A percentile compares a stretch with the other conserved stretches of the same genome.
Conservation (phyloP, 2,329 filamentous ascomycete species). For the Cercospora nicotianae region DNA sequence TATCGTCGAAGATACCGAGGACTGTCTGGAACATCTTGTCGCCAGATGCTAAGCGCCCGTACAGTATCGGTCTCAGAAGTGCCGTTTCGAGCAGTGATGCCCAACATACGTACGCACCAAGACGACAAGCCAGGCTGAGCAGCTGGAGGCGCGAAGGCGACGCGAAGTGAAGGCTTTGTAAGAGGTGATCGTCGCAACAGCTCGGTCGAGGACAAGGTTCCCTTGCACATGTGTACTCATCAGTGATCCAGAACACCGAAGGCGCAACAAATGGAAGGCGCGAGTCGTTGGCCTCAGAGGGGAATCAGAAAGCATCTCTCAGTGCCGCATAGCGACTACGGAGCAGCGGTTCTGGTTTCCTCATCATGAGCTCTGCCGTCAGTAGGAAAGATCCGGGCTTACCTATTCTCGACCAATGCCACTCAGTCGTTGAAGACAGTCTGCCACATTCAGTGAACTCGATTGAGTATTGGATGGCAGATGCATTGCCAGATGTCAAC, state of each 20-base stretch:
- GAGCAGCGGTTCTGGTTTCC: slow-evolving; percentile 12
- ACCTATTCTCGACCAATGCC: neutral
- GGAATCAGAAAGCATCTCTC: slow-evolving; percentile 13
- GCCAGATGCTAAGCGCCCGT: neutral
- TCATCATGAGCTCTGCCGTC: slow-evolving; percentile 3
- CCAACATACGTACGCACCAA: neutral
- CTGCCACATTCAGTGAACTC: neutral
- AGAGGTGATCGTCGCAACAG: neutral
- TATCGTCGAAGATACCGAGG: neutral
- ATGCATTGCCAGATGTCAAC: neutral
- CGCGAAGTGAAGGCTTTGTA: neutral
- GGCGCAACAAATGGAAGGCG: neutral
- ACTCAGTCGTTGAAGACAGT: neutral
- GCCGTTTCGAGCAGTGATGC: neutral
- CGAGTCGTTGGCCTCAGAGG: neutral
- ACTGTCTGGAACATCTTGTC: neutral
- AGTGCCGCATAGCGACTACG: slow-evolving; percentile 10
- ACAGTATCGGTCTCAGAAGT: neutral
- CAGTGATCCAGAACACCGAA: neutral
- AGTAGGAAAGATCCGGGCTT: neutral
- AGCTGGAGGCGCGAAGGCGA: neutral
- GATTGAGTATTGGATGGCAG: neutral
- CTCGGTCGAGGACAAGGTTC: neutral
- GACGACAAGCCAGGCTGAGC: neutral
- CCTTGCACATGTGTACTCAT: neutral